A percentile compares a stretch with the other conserved stretches of the same genome.
Conservation (phyloP, 495 filamentous ascomycete species). For the Talaromyces liani region DNA sequence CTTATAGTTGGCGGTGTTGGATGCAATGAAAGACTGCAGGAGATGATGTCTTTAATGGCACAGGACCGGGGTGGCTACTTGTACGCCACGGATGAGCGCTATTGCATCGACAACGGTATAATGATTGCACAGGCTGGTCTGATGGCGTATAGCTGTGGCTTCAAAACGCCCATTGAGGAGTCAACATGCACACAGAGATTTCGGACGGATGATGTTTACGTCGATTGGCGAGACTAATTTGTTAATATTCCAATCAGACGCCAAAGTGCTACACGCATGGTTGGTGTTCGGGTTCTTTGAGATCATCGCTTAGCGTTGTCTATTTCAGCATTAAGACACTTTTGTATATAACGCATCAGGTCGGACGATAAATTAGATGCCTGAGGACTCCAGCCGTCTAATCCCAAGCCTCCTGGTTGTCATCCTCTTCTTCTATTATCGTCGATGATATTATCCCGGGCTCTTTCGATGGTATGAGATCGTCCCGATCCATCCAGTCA, state of each 20-base stretch:
- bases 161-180: conserved; percentile 67
- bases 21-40: conserved; percentile 90
- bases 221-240: conserved; percentile 74
- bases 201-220: conserved; percentile 86
- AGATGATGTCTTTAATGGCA: conserved; percentile 99
- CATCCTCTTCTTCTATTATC: conserved; percentile 60
- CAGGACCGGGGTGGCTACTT: conserved; percentile 79
- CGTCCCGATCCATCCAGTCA: conserved; percentile 27
- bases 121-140: conserved; percentile 99
- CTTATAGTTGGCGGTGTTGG: conserved; percentile 96
- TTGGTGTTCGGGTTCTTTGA: background rate
- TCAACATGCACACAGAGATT: conserved; percentile 91
- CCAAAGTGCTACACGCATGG: background rate
- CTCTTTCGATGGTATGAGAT: conserved; percentile 18
- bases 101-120: conserved; percentile 98
- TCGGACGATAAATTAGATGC: background rate
- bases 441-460: conserved; percentile 44
- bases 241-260: background rate
- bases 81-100: conserved; percentile 92
- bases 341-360: too few species aligned
- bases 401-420: conserved; percentile 19
- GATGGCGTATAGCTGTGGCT: conserved; percentile 72
- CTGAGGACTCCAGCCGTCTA: background rate
- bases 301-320: background rate
- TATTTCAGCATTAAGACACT: background rate